Percentiles rank a stretch among this genome's conserved stretches.
These are phyloP conservation scores for Pseudonectria buxi DNA, from an alignment of 2,329 filamentous ascomycete species.

Conservation along the genomic window DNA sequence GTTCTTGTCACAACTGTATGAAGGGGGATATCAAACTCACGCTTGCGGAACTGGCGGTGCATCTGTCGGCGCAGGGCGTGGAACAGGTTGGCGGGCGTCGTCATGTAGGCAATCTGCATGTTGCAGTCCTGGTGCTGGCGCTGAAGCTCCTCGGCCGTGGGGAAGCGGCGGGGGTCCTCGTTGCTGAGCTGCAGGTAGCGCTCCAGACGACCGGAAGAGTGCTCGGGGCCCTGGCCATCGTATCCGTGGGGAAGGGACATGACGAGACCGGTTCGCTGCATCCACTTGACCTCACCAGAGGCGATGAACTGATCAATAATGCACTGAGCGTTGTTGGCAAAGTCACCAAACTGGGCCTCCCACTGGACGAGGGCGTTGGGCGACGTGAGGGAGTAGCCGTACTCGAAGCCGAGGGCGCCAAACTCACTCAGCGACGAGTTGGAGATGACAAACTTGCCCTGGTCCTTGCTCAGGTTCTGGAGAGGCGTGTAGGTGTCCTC, in stretches of 20 bases:
- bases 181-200: constrained; percentile 96
- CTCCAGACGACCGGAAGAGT: constrained; percentile 95
- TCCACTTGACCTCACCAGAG: constrained; percentile 96
- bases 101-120: constrained; percentile 98
- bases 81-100: constrained; percentile 92
- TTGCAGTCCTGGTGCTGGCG: constrained; percentile 99
- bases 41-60: constrained; percentile 98
- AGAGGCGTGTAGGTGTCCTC: constrained; percentile 91
- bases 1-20: not conserved
- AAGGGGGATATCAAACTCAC: constrained; percentile 55
- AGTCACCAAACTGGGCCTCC: constrained; percentile 99
- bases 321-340: constrained; percentile 98
- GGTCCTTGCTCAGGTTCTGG: constrained; percentile 80
- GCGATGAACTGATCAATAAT: constrained; percentile 99
- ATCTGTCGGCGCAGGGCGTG: constrained; percentile 95
- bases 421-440: constrained; percentile 80
- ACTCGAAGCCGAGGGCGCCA: constrained; percentile 86
- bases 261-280: constrained; percentile 93
- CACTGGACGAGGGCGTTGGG: constrained; percentile 98
- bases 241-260: constrained; percentile 97
- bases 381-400: constrained; percentile 94
- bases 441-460: constrained; percentile 92
- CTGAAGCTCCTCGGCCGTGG: constrained; percentile 77
- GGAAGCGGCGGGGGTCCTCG: constrained; percentile 93
- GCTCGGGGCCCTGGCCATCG: constrained; percentile 95